Percentiles rank a stretch among this genome's conserved stretches.
Evolutionary conservation across 2,329 filamentous ascomycete species (phyloP).

Genomic region (Paraconiothyrium brasiliense): DNA sequence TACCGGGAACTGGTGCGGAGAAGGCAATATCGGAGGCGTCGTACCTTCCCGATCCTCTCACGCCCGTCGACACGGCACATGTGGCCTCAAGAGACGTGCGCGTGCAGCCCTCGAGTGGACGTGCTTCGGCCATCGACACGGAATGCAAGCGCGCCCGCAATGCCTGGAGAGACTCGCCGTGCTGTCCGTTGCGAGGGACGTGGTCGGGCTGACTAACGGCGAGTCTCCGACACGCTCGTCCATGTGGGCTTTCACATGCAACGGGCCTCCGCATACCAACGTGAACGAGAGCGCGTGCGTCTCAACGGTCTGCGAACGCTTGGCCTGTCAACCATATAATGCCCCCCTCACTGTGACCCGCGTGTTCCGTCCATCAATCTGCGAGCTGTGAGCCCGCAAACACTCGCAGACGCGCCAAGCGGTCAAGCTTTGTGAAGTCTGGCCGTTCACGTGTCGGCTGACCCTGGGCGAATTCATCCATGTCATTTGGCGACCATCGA

Average conservation of each 20-base stretch:
- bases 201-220: constrained; percentile 8
- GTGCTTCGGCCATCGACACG: background rate
- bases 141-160: background rate
- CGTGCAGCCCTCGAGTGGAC: background rate
- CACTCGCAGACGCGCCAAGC: constrained; percentile 6
- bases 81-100: background rate
- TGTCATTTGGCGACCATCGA: constrained; percentile 7
- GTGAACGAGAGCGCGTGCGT: constrained; percentile 6
- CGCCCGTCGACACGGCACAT: background rate
- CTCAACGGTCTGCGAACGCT: constrained; percentile 8
- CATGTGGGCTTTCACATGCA: constrained; percentile 14
- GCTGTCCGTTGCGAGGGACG: background rate
- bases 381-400: constrained; percentile 1
- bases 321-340: constrained; percentile 4
- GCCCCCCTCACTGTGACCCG: background rate
- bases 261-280: constrained; percentile 1
- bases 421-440: background rate
- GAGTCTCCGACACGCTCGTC: constrained; percentile 6
- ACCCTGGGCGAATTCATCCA: constrained; percentile 8
- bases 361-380: background rate
- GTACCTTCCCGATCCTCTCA: constrained; percentile 15
- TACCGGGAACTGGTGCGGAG: constrained; percentile 4
- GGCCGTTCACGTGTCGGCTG: constrained; percentile 16
- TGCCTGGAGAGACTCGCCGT: too few species aligned
- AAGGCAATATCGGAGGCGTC: constrained; percentile 14